Percentiles rank a stretch among this genome's conserved stretches.
phyloP scores from a whole-genome alignment of 192 early-diverging fungal species.

The Chytriomyces hyalinus region DNA sequence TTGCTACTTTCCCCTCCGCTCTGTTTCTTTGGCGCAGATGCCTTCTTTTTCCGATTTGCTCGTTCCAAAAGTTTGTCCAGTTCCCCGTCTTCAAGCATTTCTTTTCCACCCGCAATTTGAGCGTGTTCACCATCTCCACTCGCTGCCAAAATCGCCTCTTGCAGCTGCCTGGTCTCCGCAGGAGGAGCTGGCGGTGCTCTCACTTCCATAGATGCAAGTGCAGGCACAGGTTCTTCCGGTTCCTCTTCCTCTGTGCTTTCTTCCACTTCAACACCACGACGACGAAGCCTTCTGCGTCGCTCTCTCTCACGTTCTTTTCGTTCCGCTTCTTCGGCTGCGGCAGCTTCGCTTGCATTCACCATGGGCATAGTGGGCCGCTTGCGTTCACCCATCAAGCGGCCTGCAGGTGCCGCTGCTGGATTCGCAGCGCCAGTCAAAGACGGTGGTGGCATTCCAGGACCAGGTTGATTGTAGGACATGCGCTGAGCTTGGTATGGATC shows the following conservation, averaged over 20 bases:
- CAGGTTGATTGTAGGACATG: background rate
- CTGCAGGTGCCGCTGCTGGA: background rate
- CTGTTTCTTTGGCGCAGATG: background rate
- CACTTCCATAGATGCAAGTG: background rate
- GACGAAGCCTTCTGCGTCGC: slow-evolving; percentile 24
- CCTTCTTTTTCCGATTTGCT: slow-evolving; percentile 11
- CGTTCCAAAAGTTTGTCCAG: slow-evolving; percentile 31
- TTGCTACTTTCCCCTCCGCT: background rate
- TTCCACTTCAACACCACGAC: slow-evolving; percentile 27
- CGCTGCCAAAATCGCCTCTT: background rate
- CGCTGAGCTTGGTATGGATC: background rate
- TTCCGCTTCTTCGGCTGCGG: slow-evolving; percentile 34
- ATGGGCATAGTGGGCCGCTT: slow-evolving; percentile 24
- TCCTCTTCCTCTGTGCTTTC: slow-evolving; percentile 19
- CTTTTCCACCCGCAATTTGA: slow-evolving; percentile 3
- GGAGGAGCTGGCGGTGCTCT: background rate
- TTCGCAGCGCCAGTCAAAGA: background rate
- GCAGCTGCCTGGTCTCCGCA: background rate
- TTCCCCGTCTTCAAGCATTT: slow-evolving; percentile 22
- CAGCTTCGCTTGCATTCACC: slow-evolving; percentile 22
- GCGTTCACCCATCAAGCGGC: slow-evolving; percentile 29
- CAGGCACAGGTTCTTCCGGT: background rate
- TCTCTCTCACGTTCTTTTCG: slow-evolving; percentile 31
- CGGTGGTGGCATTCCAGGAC: background rate
- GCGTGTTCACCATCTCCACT: too few relatives aligned